These are phyloP conservation scores for Kitagawia praeruptora DNA, from an alignment of 129 eudicot genomes.

Conservation along the genomic window DNA sequence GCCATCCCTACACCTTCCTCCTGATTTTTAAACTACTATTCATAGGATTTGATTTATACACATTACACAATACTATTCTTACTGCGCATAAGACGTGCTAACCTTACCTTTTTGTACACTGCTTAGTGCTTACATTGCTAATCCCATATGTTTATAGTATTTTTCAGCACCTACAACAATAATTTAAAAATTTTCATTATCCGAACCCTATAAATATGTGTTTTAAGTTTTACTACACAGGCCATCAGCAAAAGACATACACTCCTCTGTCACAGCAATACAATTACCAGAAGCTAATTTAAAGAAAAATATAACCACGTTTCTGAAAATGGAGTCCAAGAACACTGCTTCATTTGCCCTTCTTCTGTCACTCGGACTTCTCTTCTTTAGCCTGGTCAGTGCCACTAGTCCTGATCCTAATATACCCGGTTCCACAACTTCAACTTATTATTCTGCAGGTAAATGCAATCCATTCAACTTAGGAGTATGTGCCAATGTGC, in stretches of 20 bases:
- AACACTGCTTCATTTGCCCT: constrained; percentile 22
- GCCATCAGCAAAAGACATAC: neutral
- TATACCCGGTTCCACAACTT: constrained; percentile 6
- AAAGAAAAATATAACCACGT: too few species aligned
- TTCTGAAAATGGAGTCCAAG: constrained; percentile 26
- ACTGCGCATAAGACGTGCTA: neutral
- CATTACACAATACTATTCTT: neutral
- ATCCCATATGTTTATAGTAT: too few species aligned
- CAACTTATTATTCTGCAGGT: neutral
- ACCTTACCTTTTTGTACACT: neutral
- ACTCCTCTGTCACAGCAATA: neutral
- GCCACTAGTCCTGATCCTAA: constrained; percentile 10
- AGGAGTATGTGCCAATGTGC: constrained; percentile 28
- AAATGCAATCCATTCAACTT: constrained; percentile 28
- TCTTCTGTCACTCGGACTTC: constrained; percentile 32
- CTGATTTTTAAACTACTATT: neutral
- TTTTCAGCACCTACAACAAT: too few species aligned
- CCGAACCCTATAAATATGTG: neutral
- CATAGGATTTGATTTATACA: neutral
- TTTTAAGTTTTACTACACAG: neutral
- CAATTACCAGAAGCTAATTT: neutral
- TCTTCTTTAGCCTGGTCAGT: constrained; percentile 34
- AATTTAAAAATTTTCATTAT: neutral
- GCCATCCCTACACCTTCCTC: too few species aligned
- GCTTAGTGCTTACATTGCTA: neutral